Evolutionary conservation across 2,329 filamentous ascomycete genomes (phyloP).

Genomic region (Mycosphaerella arachidis): DNA sequence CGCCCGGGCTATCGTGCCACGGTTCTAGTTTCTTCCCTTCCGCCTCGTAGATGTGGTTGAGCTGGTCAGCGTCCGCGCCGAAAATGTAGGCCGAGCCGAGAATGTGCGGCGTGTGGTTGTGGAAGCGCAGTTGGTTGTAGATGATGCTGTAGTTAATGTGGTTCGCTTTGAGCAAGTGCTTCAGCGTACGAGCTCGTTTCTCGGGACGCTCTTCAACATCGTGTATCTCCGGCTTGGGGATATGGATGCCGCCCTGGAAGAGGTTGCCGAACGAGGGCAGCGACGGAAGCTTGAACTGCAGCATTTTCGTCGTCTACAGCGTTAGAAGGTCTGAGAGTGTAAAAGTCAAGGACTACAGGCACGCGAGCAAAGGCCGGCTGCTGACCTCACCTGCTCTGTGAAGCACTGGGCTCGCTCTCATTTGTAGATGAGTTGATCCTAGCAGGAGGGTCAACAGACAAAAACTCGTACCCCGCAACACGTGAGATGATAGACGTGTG

Average conservation of each 20-base stretch:
- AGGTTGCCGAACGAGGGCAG: constrained; percentile 25
- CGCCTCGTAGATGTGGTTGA: constrained; percentile 76
- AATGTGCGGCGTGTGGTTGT: constrained; percentile 81
- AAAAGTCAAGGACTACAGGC: background rate
- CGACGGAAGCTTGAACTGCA: constrained; percentile 28
- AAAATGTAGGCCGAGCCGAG: constrained; percentile 82
- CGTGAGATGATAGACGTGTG: no score
- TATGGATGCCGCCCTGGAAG: constrained; percentile 34
- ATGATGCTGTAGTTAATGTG: constrained; percentile 85
- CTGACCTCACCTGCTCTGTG: background rate
- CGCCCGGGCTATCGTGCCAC: constrained; percentile 79
- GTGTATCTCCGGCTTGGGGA: constrained; percentile 69
- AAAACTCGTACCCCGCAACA: no score
- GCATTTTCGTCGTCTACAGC: constrained; percentile 14
- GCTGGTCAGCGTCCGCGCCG: constrained; percentile 66
- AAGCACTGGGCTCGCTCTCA: background rate
- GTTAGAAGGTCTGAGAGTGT: background rate
- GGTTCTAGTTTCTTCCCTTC: constrained; percentile 67
- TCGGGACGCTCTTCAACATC: constrained; percentile 75
- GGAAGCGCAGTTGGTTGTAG: constrained; percentile 67
- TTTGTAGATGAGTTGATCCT: background rate
- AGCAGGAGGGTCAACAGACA: background rate
- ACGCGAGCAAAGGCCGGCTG: background rate
- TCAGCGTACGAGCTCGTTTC: constrained; percentile 75
- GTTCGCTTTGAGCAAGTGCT: constrained; percentile 86